Evolutionary conservation across 441 rosid genomes (phyloP).

Genomic region (Adansonia grandidieri): DNA sequence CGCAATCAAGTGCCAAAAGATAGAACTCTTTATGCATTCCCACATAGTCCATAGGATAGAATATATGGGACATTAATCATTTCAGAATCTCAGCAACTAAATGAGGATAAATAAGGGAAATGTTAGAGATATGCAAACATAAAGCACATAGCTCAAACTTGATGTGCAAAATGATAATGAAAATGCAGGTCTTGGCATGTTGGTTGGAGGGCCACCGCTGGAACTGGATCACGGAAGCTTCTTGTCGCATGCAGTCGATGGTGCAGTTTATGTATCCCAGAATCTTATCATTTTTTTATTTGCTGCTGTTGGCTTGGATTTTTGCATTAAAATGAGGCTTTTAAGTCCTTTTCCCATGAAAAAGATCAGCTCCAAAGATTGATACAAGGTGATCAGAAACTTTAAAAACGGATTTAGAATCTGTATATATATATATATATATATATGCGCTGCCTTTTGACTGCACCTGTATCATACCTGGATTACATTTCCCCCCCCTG

Average conservation of each 20-base stretch:
- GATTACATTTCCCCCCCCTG: not conserved
- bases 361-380: constrained; percentile 27
- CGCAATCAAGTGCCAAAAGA: not conserved
- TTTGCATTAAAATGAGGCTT: constrained; percentile 64
- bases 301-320: constrained; percentile 74
- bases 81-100: not conserved
- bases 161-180: constrained; percentile 13
- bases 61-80: not conserved
- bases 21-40: not conserved
- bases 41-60: not conserved
- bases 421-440: not conserved
- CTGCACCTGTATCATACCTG: not conserved
- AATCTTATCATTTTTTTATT: constrained; percentile 68
- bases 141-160: not conserved
- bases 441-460: not conserved
- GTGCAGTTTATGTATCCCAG: constrained; percentile 62
- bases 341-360: constrained; percentile 69
- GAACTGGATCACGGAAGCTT: constrained; percentile 65
- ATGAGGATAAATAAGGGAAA: not conserved
- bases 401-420: not conserved
- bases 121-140: not conserved
- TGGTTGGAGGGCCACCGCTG: constrained; percentile 64
- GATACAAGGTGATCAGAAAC: constrained; percentile 15
- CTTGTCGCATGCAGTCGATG: constrained; percentile 56
- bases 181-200: constrained; percentile 57